Evolutionary conservation across 768 basidiomycete species (phyloP), one percentile per base, ranked within the genome.

Genomic region (Kondoa malvinella): DNA sequence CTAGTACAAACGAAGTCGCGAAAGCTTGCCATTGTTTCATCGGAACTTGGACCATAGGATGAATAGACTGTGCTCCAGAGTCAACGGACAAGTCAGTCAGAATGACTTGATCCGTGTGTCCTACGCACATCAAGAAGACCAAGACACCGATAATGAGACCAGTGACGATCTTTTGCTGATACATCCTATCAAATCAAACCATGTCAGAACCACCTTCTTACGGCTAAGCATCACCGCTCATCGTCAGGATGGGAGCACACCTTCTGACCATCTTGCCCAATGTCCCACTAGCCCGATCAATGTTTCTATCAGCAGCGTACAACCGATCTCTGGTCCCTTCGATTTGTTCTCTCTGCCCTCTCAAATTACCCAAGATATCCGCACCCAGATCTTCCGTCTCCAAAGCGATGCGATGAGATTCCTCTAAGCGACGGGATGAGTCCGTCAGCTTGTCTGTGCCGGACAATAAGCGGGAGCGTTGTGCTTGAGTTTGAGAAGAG

Each of bases 371-470:
- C 71, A 99, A 76, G 72, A 99, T 96, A 73, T 91, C 91, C 14
- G 91, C 86, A 8, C 95, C 95, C 57, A 96, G 86, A 75, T 88
- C 86, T 79, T 97, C 95, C 15, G 95, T 96, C 80, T 99, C 94
- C 33, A 99, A 79, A 12, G 94, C 94, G 56, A 97, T 83, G 27
- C 90, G 83, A 68, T 95, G 92, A 25, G 87, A 88, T 69, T 96
- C 92, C 71, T 91, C 86, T 65, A 99, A 77, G 56, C 95, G 81
- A 69, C 86, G 82, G 1, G 86, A 82, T 1, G 94, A 92, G 72
- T 95, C 89, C 72, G 88, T 86, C 31, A 99, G 80, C 60, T 86
- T 78, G 62, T 85, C 77, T 0, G 87, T 90, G 1, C 89, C 89
- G 0, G 85, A 80, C 50, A 97, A 81, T 56, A 97, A 77, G 12